Base-by-base conservation (phyloP, 371 early-diverging fungal species). In the Furculomyces boomerangus region DNA sequence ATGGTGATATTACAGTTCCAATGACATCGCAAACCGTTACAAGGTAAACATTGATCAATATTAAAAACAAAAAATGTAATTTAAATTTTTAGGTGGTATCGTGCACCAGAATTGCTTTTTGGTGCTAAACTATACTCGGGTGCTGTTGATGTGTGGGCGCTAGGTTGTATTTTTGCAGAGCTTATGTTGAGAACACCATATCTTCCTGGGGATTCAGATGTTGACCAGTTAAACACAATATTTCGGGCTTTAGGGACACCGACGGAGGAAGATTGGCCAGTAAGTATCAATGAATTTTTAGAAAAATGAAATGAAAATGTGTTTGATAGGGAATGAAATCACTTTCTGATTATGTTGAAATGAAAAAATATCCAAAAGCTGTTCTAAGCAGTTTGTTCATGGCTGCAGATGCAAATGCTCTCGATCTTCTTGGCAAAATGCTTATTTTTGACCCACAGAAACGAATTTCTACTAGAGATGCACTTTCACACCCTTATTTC, bases 111-210 rank as follows among this genome's bases (percentile, higher is more conserved):
- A 67, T 72, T 99, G 14, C 70, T 99, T 7, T 80, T 97, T 58
- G 97, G 96, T 1, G 86, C 94, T 1, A 81, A 78, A 53, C 78
- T 85, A 45, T 99, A 99, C 62, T 81, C 86, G 0, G 79, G 77
- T 28, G 84, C 83, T 0, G 85, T 93, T 8, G 99, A 99, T 67
- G 94, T 99, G 22, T 99, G 99, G 99, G 84, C 99, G 0, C 82
- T 93, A 14, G 99, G 99, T 20, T 98, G 98, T 67, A 89, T 99
- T 32, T 96, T 99, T 81, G 99, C 98, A 1, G 99, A 99, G 58
- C 80, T 99, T 37, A 80, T 98, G 78, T 71, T 98, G 58, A 78
- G 99, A 28, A 83, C 85, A 16, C 99, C 99, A 0, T 93, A 88
- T 60, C 71, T 99, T 30, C 86, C 99, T 0, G 97, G 91, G 5